Percentiles rank a stretch among this genome's conserved stretches.
These are phyloP conservation scores for Leccinum rimulosum DNA, from an alignment of 768 basidiomycete species.

Conservation along the genomic window DNA sequence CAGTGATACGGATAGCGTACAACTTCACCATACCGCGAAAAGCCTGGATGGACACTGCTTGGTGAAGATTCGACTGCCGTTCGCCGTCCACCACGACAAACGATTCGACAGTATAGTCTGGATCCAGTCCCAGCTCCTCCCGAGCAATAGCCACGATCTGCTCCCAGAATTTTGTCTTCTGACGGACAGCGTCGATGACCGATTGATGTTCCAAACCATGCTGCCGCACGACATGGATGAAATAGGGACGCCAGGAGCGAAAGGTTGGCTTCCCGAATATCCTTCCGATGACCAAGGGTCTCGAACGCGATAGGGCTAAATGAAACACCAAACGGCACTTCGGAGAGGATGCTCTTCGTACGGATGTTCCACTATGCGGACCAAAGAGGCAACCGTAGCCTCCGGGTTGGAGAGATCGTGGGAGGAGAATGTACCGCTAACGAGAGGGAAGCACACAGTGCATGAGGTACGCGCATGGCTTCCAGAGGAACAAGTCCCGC, in stretches of 20 bases:
- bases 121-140: conserved; percentile 70
- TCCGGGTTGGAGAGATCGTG: conserved; percentile 79
- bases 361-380: conserved; percentile 73
- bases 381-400: conserved; percentile 59
- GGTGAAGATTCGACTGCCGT: conserved; percentile 54
- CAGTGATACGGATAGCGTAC: conserved; percentile 69
- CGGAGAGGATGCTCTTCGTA: conserved; percentile 74
- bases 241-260: conserved; percentile 68
- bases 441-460: conserved; percentile 65
- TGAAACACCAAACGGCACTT: conserved; percentile 82
- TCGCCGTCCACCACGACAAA: conserved; percentile 38
- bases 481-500: conserved; percentile 67
- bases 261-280: conserved; percentile 75
- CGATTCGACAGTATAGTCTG: conserved; percentile 60
- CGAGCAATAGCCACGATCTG: conserved; percentile 60
- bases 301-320: conserved; percentile 68
- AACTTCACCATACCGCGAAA: conserved; percentile 73
- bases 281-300: conserved; percentile 66
- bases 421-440: conserved; percentile 58
- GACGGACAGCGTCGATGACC: conserved; percentile 53
- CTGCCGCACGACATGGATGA: conserved; percentile 80
- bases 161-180: conserved; percentile 66
- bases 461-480: conserved; percentile 63
- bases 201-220: conserved; percentile 72
- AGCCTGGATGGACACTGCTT: conserved; percentile 57